Evolutionary conservation across 2,329 filamentous ascomycete genomes (phyloP).

Genomic region (Cladosporium austrohemisphaericum): DNA sequence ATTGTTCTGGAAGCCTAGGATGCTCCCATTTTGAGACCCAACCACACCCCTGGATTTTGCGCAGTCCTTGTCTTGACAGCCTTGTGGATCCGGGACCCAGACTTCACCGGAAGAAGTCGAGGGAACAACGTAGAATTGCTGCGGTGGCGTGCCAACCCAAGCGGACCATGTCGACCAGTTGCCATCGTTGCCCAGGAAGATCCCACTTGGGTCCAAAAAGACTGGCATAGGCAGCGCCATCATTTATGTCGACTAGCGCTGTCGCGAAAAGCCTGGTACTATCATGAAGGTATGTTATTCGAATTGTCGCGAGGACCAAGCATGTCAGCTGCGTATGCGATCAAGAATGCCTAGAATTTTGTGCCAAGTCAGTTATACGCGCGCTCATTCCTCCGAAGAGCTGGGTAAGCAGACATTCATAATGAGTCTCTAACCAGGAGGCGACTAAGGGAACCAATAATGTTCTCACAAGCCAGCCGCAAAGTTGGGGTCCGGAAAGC

Average conservation of each 20-base stretch:
- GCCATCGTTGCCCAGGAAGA: constrained; percentile 24
- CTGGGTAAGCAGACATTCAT: no score
- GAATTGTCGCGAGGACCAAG: no score
- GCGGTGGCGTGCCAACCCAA: constrained; percentile 19
- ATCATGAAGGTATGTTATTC: no score
- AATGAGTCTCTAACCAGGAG: no score
- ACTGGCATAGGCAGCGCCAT: constrained; percentile 14
- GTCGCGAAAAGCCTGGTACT: no score
- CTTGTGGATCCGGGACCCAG: constrained; percentile 34
- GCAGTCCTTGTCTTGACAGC: constrained; percentile 29
- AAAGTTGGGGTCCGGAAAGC: no score
- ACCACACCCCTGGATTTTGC: constrained; percentile 16
- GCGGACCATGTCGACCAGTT: constrained; percentile 21
- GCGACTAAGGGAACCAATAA: no score
- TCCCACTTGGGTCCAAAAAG: neutral
- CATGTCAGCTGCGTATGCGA: no score
- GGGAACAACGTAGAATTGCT: constrained; percentile 19
- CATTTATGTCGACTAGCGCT: neutral
- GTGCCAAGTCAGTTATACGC: no score
- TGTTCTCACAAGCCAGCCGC: no score
- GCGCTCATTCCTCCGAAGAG: no score
- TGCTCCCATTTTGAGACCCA: constrained; percentile 42
- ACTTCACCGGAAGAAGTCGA: constrained; percentile 33
- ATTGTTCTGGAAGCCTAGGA: constrained; percentile 24
- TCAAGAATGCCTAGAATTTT: no score